phyloP scores from a whole-genome alignment of 2,329 filamentous ascomycete genomes.

The Cryphonectria carpinicola region DNA sequence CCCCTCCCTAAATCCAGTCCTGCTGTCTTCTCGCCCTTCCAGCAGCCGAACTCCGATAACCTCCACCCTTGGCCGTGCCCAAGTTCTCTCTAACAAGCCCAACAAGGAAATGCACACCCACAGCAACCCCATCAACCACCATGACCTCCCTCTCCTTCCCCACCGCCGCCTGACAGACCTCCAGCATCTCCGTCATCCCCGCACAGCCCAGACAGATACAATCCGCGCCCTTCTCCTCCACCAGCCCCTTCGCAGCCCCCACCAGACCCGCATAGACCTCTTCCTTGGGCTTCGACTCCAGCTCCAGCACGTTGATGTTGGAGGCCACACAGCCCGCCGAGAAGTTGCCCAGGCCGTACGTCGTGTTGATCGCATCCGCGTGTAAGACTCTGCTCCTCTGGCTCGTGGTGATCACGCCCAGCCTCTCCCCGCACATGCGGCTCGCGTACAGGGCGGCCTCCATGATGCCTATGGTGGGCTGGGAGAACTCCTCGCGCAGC shows the following conservation, averaged over 20 bases:
- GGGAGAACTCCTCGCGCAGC: slow-evolving; percentile 48
- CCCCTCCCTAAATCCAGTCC: slow-evolving; percentile 40
- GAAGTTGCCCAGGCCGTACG: slow-evolving; percentile 47
- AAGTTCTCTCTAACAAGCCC: slow-evolving; percentile 50
- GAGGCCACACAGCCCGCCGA: slow-evolving; percentile 48
- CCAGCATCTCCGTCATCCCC: slow-evolving; percentile 51
- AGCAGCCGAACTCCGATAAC: slow-evolving; percentile 44
- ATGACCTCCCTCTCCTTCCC: slow-evolving; percentile 45
- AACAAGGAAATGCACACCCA: slow-evolving; percentile 50
- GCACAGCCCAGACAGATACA: slow-evolving; percentile 51
- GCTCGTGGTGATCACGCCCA: slow-evolving; percentile 49
- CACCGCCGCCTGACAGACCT: slow-evolving; percentile 51
- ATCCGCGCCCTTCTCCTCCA: slow-evolving; percentile 38
- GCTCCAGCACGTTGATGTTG: slow-evolving; percentile 46
- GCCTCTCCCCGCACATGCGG: slow-evolving; percentile 50
- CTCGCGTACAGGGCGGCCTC: slow-evolving; percentile 53
- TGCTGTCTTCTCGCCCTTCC: slow-evolving; percentile 42
- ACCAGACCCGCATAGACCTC: slow-evolving; percentile 46
- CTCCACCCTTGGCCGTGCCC: slow-evolving; percentile 48
- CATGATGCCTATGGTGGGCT: slow-evolving; percentile 55
- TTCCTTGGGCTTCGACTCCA: slow-evolving; percentile 44
- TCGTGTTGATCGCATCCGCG: slow-evolving; percentile 42
- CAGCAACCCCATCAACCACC: slow-evolving; percentile 55
- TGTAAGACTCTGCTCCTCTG: slow-evolving; percentile 45
- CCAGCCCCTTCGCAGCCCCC: slow-evolving; percentile 43